Evolutionary conservation across 2,329 filamentous ascomycete species (phyloP), one percentile per base, ranked within the genome.

Genomic region (Sporothrix mexicana): DNA sequence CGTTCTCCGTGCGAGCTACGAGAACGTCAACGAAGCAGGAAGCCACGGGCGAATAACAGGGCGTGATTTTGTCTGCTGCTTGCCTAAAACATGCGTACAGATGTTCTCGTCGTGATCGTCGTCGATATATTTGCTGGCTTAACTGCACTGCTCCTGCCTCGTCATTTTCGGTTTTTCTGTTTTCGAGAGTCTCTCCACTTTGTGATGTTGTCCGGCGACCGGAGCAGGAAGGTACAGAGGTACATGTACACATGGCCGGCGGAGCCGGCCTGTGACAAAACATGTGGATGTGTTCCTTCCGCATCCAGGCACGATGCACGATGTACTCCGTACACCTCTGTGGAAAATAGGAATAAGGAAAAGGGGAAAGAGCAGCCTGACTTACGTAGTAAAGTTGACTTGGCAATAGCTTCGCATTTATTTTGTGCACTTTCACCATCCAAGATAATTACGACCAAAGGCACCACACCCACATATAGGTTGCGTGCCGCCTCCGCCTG

Each of bases 41-140:
- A 71, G 57, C 43, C 55, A 36, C 59, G 70, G 55, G 57, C 59
- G 57, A 71, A 51, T 62, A 55, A 70, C 57, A 70, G 43, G 8
- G 55, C 23, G n/a, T 20, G 17, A 10, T 62, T 49, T 17, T 41
- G 55, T 30, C 45, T 20, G 15, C n/a, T 68, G 55, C 30, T 49
- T 30, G 49, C 30, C 49, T 23, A 43, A 47, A 66, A 25, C 41
- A 41, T 25, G 61, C 61, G 1, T 36, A 36, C 30, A 36, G 30
- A 5, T 36, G 30, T 36, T 36, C 30, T 41, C 25, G 20, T 41
- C 61, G 6, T 12, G 59, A 45, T 64, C 36, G 36, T 64, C 36
- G 59, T 12, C 36, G 55, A 13, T 36, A 13, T 36, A 36, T 36
- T 36, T 7, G 5, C 30, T 36, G 5, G 30, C 7, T 36, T 30